Base-by-base conservation (phyloP, 2,329 filamentous ascomycete species). In the Exophiala sp. region DNA sequence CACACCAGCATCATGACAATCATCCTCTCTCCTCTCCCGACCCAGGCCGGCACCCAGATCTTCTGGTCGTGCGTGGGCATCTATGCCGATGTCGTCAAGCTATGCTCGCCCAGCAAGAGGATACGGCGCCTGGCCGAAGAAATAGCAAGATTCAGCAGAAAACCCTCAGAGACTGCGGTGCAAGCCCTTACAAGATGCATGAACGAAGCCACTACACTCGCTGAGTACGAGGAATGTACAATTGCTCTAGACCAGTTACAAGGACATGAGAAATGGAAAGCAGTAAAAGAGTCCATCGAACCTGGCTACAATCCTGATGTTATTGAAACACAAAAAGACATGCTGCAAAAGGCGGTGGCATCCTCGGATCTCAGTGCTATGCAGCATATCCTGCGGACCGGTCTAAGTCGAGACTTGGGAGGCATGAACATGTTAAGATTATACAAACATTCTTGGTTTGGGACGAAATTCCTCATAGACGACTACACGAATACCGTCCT, bases 391-490 rank as follows among this genome's bases (percentile, higher is more conserved):
- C 78, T 96, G 35, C 84, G 91, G 24, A 95, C 90, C 1, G 80
- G 88, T 1, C 72, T 96, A 45, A 89, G 86, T 36, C 85, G 91
- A 41, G 86, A 91, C 63, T 75, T 96, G 8, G 91, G 89, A 6
- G 88, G 87, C 47, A 95, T 96, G 87, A 89, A 88, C 57, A 88
- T 91, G 65, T 79, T 87, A 39, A 81, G 85, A 48, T 78, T 96
- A 1, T 96, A 96, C 72, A 85, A 85, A 51, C 88, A 94, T 67
- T 88, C 88, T 0, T 86, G 94, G 66, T 81, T 89, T 11, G 92
- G 91, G 4, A 96, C 91, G 7, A 96, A 96, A 72, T 78, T 81
- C 55, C 72, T 96, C 59, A 92, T 96, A 58, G 91, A 96, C 71
- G 79, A 82, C 33, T 96, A 96, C 65, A 91, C 95, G 57, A 82